A percentile compares a stretch with the other conserved stretches of the same genome.
Conservation (phyloP, 805 yeast genomes). For the Starmerella lactis-condensi region DNA sequence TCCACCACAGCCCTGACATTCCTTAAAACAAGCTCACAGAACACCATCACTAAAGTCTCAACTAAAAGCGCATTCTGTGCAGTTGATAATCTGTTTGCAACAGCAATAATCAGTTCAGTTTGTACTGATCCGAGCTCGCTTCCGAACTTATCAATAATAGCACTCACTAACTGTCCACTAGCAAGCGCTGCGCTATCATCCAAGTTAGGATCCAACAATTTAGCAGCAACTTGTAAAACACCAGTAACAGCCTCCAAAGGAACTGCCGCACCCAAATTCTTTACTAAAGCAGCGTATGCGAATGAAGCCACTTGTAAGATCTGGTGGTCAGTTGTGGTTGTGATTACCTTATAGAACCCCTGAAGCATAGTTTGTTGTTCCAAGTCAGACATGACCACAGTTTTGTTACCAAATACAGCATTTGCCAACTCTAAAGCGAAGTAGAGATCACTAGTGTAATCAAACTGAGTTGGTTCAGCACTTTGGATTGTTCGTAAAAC, state of each 20-base stretch:
- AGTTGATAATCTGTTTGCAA: constrained; percentile 43
- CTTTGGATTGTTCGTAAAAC: constrained; percentile 8
- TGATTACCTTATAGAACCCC: constrained; percentile 33
- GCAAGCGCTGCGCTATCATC: constrained; percentile 70
- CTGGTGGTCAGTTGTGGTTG: constrained; percentile 47
- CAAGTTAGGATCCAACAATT: constrained; percentile 49
- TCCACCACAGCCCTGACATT: constrained; percentile 47
- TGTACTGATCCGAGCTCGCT: constrained; percentile 25
- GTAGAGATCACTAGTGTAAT: constrained; percentile 42
- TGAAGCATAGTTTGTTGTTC: constrained; percentile 15
- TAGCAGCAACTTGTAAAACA: constrained; percentile 46
- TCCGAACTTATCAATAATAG: constrained; percentile 38
- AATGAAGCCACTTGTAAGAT: constrained; percentile 62
- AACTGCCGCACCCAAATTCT: constrained; percentile 17
- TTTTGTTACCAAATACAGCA: constrained; percentile 18
- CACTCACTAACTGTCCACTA: constrained; percentile 47
- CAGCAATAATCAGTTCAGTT: constrained; percentile 49
- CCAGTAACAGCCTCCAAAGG: constrained; percentile 17
- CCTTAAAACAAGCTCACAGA: constrained; percentile 47
- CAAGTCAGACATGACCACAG: constrained; percentile 13
- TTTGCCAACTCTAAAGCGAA: constrained; percentile 34
- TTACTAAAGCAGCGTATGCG: constrained; percentile 43
- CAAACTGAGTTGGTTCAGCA: constrained; percentile 16
- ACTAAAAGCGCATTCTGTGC: constrained; percentile 57
- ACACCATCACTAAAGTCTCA: constrained; percentile 58